These are phyloP conservation scores for Gryganskiella cystojenkinii DNA, from an alignment of 192 early-diverging fungal genomes.

Conservation along the genomic window DNA sequence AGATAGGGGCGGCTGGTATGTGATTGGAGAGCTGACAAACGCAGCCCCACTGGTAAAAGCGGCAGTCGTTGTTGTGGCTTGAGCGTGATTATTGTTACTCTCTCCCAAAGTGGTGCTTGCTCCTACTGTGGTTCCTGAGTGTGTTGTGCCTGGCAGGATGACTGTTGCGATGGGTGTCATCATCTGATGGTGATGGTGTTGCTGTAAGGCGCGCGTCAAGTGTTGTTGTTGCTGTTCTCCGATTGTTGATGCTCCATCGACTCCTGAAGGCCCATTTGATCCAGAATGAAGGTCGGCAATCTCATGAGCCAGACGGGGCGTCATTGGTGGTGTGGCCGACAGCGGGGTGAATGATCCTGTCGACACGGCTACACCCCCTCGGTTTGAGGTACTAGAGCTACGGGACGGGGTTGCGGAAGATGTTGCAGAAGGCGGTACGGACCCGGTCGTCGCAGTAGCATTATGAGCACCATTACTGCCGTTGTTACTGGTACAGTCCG, in stretches of 20 bases:
- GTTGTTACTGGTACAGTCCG: slow-evolving; percentile 4
- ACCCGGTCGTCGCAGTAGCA: not conserved
- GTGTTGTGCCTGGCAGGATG: not conserved
- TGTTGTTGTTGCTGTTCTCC: not conserved
- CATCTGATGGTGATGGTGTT: not conserved
- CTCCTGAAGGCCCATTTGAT: not conserved
- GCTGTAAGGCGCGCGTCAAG: not conserved
- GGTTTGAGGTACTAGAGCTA: slow-evolving; percentile 48
- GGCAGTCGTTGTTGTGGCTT: too few relatives aligned
- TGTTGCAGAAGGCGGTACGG: slow-evolving; percentile 13
- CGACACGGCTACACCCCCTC: slow-evolving; percentile 15
- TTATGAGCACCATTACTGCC: not conserved
- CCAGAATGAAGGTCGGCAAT: not conserved
- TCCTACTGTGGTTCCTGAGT: not conserved
- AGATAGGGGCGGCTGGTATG: slow-evolving; percentile 13
- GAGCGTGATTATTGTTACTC: not conserved
- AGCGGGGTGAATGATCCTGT: slow-evolving; percentile 32
- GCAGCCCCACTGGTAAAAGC: not conserved
- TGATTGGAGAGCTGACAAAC: slow-evolving; percentile 36
- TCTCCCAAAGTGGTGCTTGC: not conserved
- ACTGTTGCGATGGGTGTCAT: not conserved
- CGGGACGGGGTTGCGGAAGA: slow-evolving; percentile 44
- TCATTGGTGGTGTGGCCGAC: slow-evolving; percentile 42
- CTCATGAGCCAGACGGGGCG: slow-evolving; percentile 13
- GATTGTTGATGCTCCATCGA: not conserved